phyloP scores from a whole-genome alignment of 352 stramenopile genomes.

The Thraustochytrium sp. region DNA sequence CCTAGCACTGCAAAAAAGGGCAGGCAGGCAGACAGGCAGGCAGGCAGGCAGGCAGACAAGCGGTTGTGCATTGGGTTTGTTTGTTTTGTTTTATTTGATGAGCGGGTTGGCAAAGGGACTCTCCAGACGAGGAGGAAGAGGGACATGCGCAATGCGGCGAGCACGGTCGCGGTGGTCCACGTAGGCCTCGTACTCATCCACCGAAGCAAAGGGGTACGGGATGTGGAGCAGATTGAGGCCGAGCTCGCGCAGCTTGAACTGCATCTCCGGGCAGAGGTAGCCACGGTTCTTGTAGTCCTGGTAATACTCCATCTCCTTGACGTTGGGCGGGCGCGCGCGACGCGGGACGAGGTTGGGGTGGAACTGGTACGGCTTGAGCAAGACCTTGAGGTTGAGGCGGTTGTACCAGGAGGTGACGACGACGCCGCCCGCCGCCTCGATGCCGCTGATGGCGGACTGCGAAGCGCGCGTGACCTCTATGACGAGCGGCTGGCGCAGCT shows the following conservation, averaged over 20 bases:
- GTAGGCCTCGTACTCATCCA: background rate
- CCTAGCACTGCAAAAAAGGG: too few relatives aligned
- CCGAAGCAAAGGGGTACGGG: background rate
- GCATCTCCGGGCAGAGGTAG: slow-evolving; percentile 92
- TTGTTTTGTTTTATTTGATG: too few relatives aligned
- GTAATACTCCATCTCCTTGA: slow-evolving; percentile 93
- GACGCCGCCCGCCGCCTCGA: slow-evolving; percentile 85
- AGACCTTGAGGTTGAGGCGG: slow-evolving; percentile 79
- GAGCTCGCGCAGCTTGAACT: slow-evolving; percentile 64
- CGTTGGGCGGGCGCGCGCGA: slow-evolving; percentile 79
- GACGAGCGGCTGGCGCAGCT: slow-evolving; percentile 77
- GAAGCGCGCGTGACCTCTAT: slow-evolving; percentile 92
- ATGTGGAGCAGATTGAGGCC: background rate
- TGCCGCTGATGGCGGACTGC: slow-evolving; percentile 80
- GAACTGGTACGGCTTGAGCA: slow-evolving; percentile 94
- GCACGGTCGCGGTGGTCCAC: background rate
- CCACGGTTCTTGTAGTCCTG: slow-evolving; percentile 89
- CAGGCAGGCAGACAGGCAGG: too few relatives aligned
- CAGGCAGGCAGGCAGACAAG: too few relatives aligned
- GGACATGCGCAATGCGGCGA: background rate
- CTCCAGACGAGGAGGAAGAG: background rate
- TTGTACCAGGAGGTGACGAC: slow-evolving; percentile 97
- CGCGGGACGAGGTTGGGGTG: slow-evolving; percentile 71
- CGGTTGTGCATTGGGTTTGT: too few relatives aligned
- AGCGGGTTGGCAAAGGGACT: background rate